phyloP scores from a whole-genome alignment of 2,329 filamentous ascomycete species.

The Penicillium sp. region DNA sequence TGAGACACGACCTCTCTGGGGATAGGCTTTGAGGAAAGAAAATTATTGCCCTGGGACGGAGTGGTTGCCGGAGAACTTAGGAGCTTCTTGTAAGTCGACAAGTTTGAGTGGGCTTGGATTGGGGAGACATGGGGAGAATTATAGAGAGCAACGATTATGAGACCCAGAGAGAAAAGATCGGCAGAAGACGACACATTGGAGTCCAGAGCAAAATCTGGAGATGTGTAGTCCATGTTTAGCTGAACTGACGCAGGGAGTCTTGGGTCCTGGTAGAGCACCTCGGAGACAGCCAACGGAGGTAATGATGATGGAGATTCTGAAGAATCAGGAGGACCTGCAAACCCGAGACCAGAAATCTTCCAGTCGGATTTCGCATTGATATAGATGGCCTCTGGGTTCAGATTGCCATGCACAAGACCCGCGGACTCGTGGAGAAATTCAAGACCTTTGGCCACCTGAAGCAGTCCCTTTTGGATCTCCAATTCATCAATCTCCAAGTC shows the following conservation, averaged over 20 bases:
- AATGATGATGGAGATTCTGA: constrained; percentile 71
- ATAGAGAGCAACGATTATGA: constrained; percentile 84
- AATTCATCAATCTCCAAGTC: constrained; percentile 94
- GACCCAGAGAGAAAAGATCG: constrained; percentile 89
- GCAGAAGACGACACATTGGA: constrained; percentile 76
- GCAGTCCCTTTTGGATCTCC: constrained; percentile 91
- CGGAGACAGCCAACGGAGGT: constrained; percentile 73
- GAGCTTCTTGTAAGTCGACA: constrained; percentile 77
- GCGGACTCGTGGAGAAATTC: constrained; percentile 96
- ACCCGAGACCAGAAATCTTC: constrained; percentile 94
- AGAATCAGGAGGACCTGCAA: constrained; percentile 74
- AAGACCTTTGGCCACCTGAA: constrained; percentile 88
- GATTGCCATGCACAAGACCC: constrained; percentile 85
- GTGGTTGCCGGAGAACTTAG: constrained; percentile 74
- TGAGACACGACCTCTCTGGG: constrained; percentile 71
- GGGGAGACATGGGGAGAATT: constrained; percentile 91
- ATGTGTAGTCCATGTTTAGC: constrained; percentile 86
- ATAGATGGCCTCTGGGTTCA: constrained; percentile 89
- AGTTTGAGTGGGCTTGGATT: constrained; percentile 72
- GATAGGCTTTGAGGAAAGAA: constrained; percentile 70
- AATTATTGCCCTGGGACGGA: constrained; percentile 77
- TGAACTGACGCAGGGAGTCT: constrained; percentile 78
- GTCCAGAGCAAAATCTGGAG: constrained; percentile 91
- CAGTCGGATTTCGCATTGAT: constrained; percentile 97
- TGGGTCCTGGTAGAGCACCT: constrained; percentile 79